Percentiles rank a stretch among this genome's conserved stretches.
Conservation (phyloP, 148 eudicot species). For the Chenopodium quinoa region DNA sequence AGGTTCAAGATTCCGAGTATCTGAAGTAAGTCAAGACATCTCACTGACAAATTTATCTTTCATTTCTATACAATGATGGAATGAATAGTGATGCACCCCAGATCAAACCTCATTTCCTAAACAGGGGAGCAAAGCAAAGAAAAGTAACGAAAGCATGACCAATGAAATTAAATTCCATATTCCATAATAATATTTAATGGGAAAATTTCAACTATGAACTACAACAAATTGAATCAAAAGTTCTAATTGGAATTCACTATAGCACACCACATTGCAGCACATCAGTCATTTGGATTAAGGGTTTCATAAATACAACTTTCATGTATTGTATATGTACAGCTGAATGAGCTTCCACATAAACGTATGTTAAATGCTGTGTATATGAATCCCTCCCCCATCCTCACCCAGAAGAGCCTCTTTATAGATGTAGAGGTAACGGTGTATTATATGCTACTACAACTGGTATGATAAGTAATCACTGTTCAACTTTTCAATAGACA, state of each 20-base stretch:
- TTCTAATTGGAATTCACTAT: neutral
- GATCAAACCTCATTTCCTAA: neutral
- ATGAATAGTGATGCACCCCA: neutral
- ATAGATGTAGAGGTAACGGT: neutral
- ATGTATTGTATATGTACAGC: neutral
- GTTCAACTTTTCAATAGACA: neutral
- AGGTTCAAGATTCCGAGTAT: neutral
- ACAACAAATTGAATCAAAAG: neutral
- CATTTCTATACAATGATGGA: neutral
- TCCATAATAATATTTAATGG: neutral
- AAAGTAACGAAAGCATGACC: neutral
- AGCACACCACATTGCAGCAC: no score
- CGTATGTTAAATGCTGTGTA: neutral
- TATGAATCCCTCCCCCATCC: neutral
- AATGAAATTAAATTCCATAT: neutral
- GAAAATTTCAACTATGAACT: neutral
- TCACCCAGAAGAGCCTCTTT: neutral
- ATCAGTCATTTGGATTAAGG: neutral
- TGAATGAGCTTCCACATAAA: neutral
- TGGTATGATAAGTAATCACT: neutral
- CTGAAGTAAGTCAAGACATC: neutral
- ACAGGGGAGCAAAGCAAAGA: neutral
- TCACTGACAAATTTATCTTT: neutral
- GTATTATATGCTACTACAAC: neutral
- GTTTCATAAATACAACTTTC: neutral